Conservation (phyloP, 2,329 filamentous ascomycete species). For the Metarhizium sp. region DNA sequence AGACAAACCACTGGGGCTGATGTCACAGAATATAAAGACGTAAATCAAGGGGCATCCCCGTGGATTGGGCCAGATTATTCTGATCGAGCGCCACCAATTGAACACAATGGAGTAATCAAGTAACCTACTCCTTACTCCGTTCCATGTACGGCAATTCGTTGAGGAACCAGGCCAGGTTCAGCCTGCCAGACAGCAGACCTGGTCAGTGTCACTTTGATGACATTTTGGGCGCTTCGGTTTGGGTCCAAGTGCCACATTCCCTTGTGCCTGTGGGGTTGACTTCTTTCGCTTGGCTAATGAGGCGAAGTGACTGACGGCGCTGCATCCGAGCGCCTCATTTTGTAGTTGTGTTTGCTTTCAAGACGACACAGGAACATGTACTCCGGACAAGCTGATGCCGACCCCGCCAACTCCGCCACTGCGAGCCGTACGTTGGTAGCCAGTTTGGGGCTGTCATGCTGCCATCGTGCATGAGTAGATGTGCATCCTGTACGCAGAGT, state of each 20-base stretch:
- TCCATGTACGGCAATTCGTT: too few species aligned
- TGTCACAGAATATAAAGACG: not conserved
- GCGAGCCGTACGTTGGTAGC: not conserved
- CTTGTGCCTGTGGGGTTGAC: not conserved
- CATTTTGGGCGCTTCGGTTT: too few species aligned
- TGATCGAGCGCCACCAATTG: not conserved
- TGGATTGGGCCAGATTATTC: not conserved
- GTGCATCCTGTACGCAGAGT: too few species aligned
- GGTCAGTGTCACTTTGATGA: too few species aligned
- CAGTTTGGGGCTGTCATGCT: not conserved
- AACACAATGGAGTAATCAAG: too few species aligned
- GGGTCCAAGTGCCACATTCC: not conserved
- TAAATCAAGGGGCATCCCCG: not conserved
- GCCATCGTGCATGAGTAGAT: too few species aligned
- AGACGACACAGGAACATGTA: too few species aligned
- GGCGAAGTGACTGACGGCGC: not conserved
- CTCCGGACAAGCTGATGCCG: not conserved
- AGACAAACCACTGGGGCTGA: too few species aligned
- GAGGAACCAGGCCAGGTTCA: too few species aligned
- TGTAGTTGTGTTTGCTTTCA: not conserved
- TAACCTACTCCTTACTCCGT: too few species aligned
- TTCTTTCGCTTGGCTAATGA: constrained; percentile 5
- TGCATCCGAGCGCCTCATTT: not conserved
- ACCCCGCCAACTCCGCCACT: too few species aligned
- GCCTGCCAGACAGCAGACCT: too few species aligned